A percentile compares a stretch with the other conserved stretches of the same genome.
phyloP scores from a whole-genome alignment of 768 basidiomycete species.

The Trichaptum fuscoviolaceum region DNA sequence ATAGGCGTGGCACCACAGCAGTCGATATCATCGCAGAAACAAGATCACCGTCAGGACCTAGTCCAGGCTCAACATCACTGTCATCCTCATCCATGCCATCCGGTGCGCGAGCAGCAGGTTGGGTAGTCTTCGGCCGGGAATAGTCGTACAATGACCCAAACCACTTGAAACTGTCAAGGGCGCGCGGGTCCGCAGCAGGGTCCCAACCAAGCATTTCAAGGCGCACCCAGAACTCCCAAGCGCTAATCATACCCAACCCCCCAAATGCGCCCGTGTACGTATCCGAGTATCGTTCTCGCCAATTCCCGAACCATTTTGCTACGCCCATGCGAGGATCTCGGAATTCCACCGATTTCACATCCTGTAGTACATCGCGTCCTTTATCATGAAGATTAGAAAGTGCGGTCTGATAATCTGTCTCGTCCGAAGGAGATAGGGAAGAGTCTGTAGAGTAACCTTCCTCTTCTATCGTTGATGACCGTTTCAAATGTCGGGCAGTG shows the following conservation, averaged over 20 bases:
- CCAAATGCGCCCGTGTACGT: conserved; percentile 88
- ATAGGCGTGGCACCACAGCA: conserved; percentile 68
- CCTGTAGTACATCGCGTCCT: conserved; percentile 58
- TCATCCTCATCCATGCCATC: conserved; percentile 27
- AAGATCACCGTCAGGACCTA: conserved; percentile 83
- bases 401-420: conserved; percentile 63
- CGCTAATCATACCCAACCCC: conserved; percentile 77
- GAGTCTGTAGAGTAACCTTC: conserved; percentile 90
- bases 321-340: conserved; percentile 70
- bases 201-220: conserved; percentile 87
- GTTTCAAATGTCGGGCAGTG: conserved; percentile 44
- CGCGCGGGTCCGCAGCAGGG: conserved; percentile 60
- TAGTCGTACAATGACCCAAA: conserved; percentile 75
- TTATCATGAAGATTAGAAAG: conserved; percentile 46
- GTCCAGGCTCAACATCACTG: conserved; percentile 44
- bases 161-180: conserved; percentile 81
- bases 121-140: conserved; percentile 41
- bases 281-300: conserved; percentile 74
- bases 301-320: conserved; percentile 56
- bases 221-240: conserved; percentile 95
- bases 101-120: background rate
- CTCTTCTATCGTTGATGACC: conserved; percentile 37
- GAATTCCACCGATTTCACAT: conserved; percentile 84
- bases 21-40: conserved; percentile 87
- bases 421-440: conserved; percentile 59